phyloP scores from a whole-genome alignment of 192 early-diverging fungal genomes.

The Coemansia sp. region DNA sequence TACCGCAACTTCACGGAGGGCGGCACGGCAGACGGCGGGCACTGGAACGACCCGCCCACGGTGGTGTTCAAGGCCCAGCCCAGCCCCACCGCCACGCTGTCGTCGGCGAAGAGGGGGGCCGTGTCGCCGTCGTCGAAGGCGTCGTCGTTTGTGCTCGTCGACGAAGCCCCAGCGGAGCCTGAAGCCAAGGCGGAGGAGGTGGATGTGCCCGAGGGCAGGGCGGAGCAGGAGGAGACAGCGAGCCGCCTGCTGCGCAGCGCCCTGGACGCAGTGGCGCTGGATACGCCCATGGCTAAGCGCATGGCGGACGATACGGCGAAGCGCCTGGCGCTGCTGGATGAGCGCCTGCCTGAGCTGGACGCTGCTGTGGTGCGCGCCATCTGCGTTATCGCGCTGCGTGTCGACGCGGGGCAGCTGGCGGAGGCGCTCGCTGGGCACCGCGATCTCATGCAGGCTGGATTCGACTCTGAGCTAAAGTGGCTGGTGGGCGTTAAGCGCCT shows the following conservation, averaged over 20 bases:
- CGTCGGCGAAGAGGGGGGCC: background rate
- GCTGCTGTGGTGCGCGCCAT: constrained; percentile 5
- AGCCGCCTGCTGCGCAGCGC: constrained; percentile 2
- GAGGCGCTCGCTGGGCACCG: constrained; percentile 24
- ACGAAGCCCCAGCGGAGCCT: constrained; percentile 2
- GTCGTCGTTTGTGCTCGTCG: constrained; percentile 34
- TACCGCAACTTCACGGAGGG: constrained; percentile 48
- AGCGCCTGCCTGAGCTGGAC: constrained; percentile 24
- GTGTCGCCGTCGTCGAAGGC: constrained; percentile 6
- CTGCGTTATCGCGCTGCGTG: constrained; percentile 20
- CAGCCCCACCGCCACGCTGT: background rate
- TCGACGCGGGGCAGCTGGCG: constrained; percentile 9
- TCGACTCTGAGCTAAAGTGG: constrained; percentile 44
- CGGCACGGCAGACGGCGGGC: constrained; percentile 46
- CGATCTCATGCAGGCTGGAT: constrained; percentile 29
- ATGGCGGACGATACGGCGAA: constrained; percentile 35
- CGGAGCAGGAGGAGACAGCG: constrained; percentile 2
- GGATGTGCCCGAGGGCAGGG: constrained; percentile 16
- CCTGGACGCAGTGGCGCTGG: constrained; percentile 3
- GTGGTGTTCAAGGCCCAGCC: constrained; percentile 34
- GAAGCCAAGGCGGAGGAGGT: constrained; percentile 1
- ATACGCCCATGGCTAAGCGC: constrained; percentile 14
- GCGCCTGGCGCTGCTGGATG: constrained; percentile 24
- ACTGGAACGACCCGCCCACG: constrained; percentile 57
- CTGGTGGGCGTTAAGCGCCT: constrained; percentile 50